Percentiles rank a stretch among this genome's conserved stretches.
phyloP scores from a whole-genome alignment of 2,329 filamentous ascomycete genomes.

The Cladosporium velox region DNA sequence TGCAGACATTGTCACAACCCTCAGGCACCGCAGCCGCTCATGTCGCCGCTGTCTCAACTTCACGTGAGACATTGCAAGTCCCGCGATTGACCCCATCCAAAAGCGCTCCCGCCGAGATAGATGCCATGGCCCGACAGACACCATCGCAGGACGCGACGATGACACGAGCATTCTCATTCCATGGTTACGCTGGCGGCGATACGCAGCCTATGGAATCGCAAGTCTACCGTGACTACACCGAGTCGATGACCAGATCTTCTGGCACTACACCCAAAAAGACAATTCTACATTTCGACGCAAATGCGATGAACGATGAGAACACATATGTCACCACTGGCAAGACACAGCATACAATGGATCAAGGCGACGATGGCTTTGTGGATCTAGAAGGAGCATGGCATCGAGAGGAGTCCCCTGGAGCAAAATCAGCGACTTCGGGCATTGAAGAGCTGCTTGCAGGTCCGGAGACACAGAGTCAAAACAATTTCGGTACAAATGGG shows the following conservation, averaged over 20 bases:
- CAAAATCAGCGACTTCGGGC: constrained; percentile 26
- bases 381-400: constrained; percentile 35
- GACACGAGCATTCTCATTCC: constrained; percentile 38
- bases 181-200: constrained; percentile 43
- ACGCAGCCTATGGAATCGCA: constrained; percentile 52
- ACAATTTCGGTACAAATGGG: constrained; percentile 6
- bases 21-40: neutral
- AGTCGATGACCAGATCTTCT: constrained; percentile 33
- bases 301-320: constrained; percentile 19
- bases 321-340: constrained; percentile 19
- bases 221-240: constrained; percentile 46
- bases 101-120: constrained; percentile 26
- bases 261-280: constrained; percentile 27
- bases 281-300: constrained; percentile 20
- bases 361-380: constrained; percentile 37
- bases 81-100: constrained; percentile 28
- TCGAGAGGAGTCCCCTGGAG: constrained; percentile 22
- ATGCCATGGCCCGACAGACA: constrained; percentile 27
- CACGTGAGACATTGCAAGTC: constrained; percentile 18
- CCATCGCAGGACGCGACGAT: constrained; percentile 26
- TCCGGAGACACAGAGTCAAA: constrained; percentile 31
- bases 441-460: constrained; percentile 31
- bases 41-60: neutral
- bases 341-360: constrained; percentile 25
- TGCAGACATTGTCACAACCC: neutral